These are phyloP conservation scores for Obelidium mucronatum DNA, from an alignment of 192 early-diverging fungal genomes.

Conservation along the genomic window DNA sequence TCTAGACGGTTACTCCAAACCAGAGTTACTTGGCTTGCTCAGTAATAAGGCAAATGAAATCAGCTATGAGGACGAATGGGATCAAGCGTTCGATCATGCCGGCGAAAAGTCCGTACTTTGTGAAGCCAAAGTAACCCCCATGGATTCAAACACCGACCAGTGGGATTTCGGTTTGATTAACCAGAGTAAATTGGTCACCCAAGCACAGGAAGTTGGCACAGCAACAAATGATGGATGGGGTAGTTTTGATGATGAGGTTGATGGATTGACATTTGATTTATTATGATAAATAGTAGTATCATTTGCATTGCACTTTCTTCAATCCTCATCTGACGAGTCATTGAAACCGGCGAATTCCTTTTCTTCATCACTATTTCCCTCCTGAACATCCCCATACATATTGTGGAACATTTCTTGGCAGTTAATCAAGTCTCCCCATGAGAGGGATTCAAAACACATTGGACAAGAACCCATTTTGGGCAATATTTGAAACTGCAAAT, in stretches of 20 bases:
- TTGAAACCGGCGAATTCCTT: not conserved
- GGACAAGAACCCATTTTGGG: conserved; percentile 52
- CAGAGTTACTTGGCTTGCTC: too few relatives aligned
- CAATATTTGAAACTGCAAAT: conserved; percentile 34
- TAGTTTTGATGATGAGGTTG: not conserved
- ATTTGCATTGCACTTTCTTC: too few relatives aligned
- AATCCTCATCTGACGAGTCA: not conserved
- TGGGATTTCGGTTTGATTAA: not conserved
- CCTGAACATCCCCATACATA: not conserved
- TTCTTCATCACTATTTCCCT: not conserved
- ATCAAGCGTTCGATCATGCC: not conserved
- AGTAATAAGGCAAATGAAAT: too few relatives aligned
- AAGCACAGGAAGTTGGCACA: not conserved
- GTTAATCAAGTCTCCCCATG: conserved; percentile 53
- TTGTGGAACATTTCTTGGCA: not conserved
- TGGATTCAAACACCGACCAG: not conserved
- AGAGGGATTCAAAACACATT: conserved; percentile 31
- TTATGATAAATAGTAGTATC: not conserved
- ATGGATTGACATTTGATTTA: not conserved
- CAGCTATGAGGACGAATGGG: not conserved
- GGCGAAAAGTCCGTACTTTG: not conserved
- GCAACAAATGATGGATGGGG: not conserved
- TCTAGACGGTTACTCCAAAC: too few relatives aligned
- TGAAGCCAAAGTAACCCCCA: not conserved
- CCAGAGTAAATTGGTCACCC: not conserved